These are phyloP conservation scores for Coemansia sp. DNA, from an alignment of 192 early-diverging fungal genomes.

Conservation along the genomic window DNA sequence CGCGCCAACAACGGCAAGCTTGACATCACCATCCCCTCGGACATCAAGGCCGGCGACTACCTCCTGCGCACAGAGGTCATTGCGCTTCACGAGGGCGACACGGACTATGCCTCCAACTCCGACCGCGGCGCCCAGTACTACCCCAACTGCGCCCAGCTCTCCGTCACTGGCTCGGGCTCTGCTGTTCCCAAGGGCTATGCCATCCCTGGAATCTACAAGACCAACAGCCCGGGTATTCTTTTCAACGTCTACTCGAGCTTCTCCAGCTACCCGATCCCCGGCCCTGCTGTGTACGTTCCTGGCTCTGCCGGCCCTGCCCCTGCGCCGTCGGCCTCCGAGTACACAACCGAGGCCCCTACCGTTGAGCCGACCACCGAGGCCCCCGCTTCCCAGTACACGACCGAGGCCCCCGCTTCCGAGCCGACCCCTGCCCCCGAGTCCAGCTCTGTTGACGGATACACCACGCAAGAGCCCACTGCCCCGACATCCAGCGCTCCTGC, in stretches of 20 bases:
- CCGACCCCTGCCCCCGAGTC: neutral
- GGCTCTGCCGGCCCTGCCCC: neutral
- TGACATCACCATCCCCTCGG: slow-evolving; percentile 1
- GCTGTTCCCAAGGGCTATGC: slow-evolving; percentile 1
- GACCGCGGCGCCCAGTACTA: slow-evolving; percentile 6
- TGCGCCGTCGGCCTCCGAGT: neutral
- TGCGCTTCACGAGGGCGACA: slow-evolving; percentile 6
- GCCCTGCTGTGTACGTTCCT: slow-evolving; percentile 5
- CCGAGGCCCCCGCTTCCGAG: slow-evolving; percentile 1
- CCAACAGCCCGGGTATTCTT: neutral
- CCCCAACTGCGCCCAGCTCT: slow-evolving; percentile 9
- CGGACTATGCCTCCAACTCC: neutral
- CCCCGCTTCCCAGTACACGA: neutral
- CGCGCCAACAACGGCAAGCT: slow-evolving; percentile 4
- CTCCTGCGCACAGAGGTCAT: slow-evolving; percentile 7
- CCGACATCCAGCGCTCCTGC: slow-evolving; percentile 26
- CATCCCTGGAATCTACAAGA: slow-evolving; percentile 6
- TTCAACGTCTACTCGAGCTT: slow-evolving; percentile 6
- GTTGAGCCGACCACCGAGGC: slow-evolving; percentile 1
- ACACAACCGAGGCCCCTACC: neutral
- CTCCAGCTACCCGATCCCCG: slow-evolving; percentile 7
- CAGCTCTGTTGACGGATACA: slow-evolving; percentile 2
- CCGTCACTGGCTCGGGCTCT: neutral
- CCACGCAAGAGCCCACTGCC: neutral
- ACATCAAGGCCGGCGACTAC: slow-evolving; percentile 12